A percentile compares a stretch with the other conserved stretches of the same genome.
Evolutionary conservation across 169 alveolate species (phyloP).

Genomic region (Babesia ovata): DNA sequence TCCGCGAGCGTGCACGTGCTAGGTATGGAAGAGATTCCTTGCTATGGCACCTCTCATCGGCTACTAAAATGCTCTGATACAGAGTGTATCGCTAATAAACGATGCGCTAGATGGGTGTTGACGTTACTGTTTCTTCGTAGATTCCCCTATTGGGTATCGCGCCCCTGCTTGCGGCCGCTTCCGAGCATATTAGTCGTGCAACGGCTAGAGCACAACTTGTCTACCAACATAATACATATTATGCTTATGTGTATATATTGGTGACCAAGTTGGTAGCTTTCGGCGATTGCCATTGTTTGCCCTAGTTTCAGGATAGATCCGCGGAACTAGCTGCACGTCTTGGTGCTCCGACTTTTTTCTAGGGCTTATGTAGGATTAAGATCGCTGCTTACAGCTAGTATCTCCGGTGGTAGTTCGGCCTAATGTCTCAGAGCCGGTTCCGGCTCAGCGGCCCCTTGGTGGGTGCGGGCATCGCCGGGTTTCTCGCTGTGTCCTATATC

Average conservation of each 20-base stretch:
- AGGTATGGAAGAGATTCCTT: background rate
- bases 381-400: background rate
- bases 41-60: background rate
- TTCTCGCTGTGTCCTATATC: slow-evolving; percentile 42
- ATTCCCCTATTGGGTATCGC: background rate
- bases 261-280: too few relatives aligned
- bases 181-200: background rate
- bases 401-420: background rate
- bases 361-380: background rate
- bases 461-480: slow-evolving; percentile 38
- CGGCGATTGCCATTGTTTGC: too few relatives aligned
- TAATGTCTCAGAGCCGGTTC: slow-evolving; percentile 4
- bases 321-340: too few relatives aligned
- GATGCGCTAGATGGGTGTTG: too few relatives aligned
- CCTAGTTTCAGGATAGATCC: too few relatives aligned
- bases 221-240: too few relatives aligned
- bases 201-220: too few relatives aligned
- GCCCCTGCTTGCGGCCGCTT: background rate
- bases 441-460: slow-evolving; percentile 34
- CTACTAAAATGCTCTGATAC: too few relatives aligned
- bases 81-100: too few relatives aligned
- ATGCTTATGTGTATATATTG: too few relatives aligned
- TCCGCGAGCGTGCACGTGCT: slow-evolving; percentile 3
- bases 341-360: too few relatives aligned
- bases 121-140: background rate